phyloP scores from a whole-genome alignment of 768 basidiomycete genomes.

The Suillus cothurnatus region DNA sequence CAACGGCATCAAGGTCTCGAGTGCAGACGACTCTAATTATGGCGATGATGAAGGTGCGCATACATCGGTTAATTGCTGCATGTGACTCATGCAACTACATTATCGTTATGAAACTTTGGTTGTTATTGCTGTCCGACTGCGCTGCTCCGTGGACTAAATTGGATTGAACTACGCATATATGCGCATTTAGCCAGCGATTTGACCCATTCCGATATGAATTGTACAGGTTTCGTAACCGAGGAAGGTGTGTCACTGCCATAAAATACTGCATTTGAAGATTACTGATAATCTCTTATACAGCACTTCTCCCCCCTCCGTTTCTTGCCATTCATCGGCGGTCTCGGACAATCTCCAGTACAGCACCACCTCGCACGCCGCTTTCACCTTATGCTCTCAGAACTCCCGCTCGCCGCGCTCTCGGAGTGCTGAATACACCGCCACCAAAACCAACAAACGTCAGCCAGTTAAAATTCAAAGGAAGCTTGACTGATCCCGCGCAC shows the following conservation, averaged over 20 bases:
- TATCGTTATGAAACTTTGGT: conserved; percentile 14
- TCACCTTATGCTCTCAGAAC: conserved; percentile 31
- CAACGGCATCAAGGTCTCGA: conserved; percentile 68
- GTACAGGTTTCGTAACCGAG: conserved; percentile 48
- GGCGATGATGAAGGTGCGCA: conserved; percentile 52
- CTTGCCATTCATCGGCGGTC: conserved; percentile 57
- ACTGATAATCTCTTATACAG: conserved; percentile 35
- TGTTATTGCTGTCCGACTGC: neutral
- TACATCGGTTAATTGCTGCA: conserved; percentile 18
- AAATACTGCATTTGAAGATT: conserved; percentile 18
- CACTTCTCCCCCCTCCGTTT: conserved; percentile 60
- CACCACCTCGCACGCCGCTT: conserved; percentile 35
- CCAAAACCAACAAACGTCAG: conserved; percentile 56
- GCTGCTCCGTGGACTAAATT: conserved; percentile 7
- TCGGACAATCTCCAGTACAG: conserved; percentile 56
- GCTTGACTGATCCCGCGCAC: conserved; percentile 70
- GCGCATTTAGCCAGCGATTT: conserved; percentile 56
- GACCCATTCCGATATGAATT: conserved; percentile 50
- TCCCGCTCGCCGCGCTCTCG: conserved; percentile 39
- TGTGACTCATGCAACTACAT: conserved; percentile 19
- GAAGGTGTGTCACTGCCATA: conserved; percentile 44
- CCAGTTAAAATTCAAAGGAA: conserved; percentile 67
- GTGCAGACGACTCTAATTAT: conserved; percentile 39
- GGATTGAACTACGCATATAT: conserved; percentile 28
- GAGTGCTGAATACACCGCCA: conserved; percentile 59